Conservation (phyloP, 1,139 yeast species). For the Chernovozyma aurita region DNA sequence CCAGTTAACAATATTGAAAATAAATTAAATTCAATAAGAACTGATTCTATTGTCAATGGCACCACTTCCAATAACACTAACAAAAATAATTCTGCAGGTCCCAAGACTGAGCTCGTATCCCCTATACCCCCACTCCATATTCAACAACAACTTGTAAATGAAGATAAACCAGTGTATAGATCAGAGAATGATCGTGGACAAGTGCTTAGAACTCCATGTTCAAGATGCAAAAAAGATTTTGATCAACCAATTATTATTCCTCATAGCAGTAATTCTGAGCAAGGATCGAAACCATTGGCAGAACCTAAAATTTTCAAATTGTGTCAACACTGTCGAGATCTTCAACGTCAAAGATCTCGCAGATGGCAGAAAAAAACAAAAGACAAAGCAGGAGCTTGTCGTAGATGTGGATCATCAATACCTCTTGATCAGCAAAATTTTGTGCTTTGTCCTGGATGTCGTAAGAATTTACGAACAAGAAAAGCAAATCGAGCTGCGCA, state of each 20-base stretch:
- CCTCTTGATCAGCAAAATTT: slow-evolving; percentile 46
- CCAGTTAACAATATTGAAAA: background rate
- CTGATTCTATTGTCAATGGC: slow-evolving; percentile 4
- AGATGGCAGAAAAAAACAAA: slow-evolving; percentile 64
- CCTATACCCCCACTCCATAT: slow-evolving; percentile 46
- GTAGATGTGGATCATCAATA: slow-evolving; percentile 56
- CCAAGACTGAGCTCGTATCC: slow-evolving; percentile 17
- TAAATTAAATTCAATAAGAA: background rate
- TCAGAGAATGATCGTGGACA: slow-evolving; percentile 9
- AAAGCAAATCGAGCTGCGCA: slow-evolving; percentile 57
- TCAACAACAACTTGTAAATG: slow-evolving; percentile 37
- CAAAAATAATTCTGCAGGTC: slow-evolving; percentile 8
- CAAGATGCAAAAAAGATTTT: slow-evolving; percentile 59
- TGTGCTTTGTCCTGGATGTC: slow-evolving; percentile 58
- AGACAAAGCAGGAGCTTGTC: slow-evolving; percentile 57
- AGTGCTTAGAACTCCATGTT: slow-evolving; percentile 30
- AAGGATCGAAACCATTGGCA: slow-evolving; percentile 23
- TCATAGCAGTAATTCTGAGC: slow-evolving; percentile 19
- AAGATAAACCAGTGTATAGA: background rate
- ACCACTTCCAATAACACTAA: slow-evolving; percentile 10
- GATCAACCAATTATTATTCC: slow-evolving; percentile 42
- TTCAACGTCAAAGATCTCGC: slow-evolving; percentile 58
- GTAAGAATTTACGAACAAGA: slow-evolving; percentile 49
- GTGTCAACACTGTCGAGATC: slow-evolving; percentile 60
- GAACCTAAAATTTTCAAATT: slow-evolving; percentile 51